Base-by-base conservation (phyloP, 345 rosid species). In the Aethionema arabicum region DNA sequence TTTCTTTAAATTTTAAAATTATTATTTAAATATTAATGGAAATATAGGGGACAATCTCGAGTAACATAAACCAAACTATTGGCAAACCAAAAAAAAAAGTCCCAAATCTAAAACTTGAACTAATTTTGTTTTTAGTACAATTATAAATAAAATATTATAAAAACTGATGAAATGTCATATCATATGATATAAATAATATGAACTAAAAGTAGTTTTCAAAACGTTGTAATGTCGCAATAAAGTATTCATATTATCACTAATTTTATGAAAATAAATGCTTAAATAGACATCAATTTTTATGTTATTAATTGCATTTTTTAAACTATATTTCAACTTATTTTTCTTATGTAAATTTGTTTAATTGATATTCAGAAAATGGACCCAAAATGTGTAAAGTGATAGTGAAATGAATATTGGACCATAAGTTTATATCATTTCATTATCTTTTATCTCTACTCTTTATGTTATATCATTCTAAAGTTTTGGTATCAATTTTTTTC, bases 141-240 rank as follows among this genome's bases (percentile, higher is more conserved):
- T 15, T 5, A 30, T 31, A 37, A 29, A 11, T 11, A 47, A 56
- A 63, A 63, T 35, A 33, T 27, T 49, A 41, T 31, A 50, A 4
- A 4, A 39, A 58, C 21, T 49, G 60, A 57, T 64, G 55, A 45
- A 57, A 56, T 51, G 69, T 70, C 74, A 57, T 39, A 64, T 51
- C 49, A 50, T 50, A 30, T 11, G 68, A 35, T 55, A 40, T 62
- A 52, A 21, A 35, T 51, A 61, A 49, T 45, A 43, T 58, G 38
- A 29, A 42, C 56, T 57, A 45, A 50, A 71, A 49, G 29, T 56
- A 40, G 30, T 59, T 57, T 36, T 29, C 27, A 7, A 41, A 29
- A 33, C 46, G 74, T 56, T 70, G 59, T n/a, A 50, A 35, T 70
- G 65, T 70, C 74, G 6, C 65, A 33, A 11, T 63, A 43, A 64